A percentile compares a stretch with the other conserved stretches of the same genome.
These are phyloP conservation scores for Irpex lacteus DNA, from an alignment of 1,284 basidiomycete species.

Conservation along the genomic window DNA sequence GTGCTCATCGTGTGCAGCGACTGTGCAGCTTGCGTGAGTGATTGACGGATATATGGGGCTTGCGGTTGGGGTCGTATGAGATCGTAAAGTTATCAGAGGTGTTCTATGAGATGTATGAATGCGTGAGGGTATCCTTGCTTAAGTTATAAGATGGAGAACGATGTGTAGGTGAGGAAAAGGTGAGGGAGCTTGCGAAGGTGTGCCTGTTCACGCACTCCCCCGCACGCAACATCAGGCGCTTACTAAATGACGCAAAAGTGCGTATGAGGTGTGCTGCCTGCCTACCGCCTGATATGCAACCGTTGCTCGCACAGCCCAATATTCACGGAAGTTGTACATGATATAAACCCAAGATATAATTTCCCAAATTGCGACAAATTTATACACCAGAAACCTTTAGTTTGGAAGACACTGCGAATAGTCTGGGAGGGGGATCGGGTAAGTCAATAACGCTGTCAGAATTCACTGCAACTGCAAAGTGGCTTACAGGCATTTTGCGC, in stretches of 20 bases:
- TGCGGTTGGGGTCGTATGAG: background rate
- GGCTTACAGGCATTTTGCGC: constrained; percentile 13
- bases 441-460: background rate
- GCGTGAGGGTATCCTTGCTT: background rate
- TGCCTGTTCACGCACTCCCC: too few species aligned
- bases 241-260: background rate
- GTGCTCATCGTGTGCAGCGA: constrained; percentile 41
- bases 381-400: background rate
- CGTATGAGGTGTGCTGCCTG: background rate
- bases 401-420: constrained; percentile 16
- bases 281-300: background rate
- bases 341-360: background rate
- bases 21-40: background rate
- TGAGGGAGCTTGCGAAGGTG: background rate
- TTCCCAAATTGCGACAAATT: background rate
- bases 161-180: background rate
- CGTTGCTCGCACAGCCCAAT: background rate
- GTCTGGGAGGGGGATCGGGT: constrained; percentile 1
- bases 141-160: background rate
- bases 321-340: background rate
- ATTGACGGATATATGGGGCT: background rate
- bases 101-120: background rate
- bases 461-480: background rate
- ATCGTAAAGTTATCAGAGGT: background rate
- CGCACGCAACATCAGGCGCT: background rate